Conservation (phyloP, 257 asterid genomes). For the Solanum chilense region DNA sequence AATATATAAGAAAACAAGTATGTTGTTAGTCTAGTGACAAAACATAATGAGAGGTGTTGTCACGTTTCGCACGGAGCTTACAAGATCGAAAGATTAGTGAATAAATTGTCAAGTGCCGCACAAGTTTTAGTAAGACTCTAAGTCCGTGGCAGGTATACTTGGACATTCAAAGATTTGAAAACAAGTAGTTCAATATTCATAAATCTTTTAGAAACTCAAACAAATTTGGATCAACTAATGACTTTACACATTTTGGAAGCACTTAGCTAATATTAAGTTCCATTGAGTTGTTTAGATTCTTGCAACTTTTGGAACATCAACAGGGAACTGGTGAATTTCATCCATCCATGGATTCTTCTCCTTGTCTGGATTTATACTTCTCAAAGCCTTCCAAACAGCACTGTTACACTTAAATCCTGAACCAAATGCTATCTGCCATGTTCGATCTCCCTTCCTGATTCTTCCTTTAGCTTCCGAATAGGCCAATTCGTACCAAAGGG, state of each 20-base stretch:
- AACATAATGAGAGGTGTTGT: background rate
- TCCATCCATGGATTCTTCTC: slow-evolving; percentile 33
- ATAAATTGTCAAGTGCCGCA: too few species aligned
- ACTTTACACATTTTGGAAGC: background rate
- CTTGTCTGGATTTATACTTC: slow-evolving; percentile 32
- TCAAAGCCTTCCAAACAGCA: slow-evolving; percentile 79
- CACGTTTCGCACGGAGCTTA: fast-evolving
- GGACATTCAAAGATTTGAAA: background rate
- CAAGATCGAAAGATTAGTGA: too few species aligned
- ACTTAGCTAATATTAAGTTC: background rate
- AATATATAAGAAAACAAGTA: too few species aligned
- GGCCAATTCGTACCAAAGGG: slow-evolving; percentile 71
- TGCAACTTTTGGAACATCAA: slow-evolving; percentile 24
- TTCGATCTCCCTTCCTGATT: slow-evolving; percentile 68
- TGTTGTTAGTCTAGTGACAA: background rate
- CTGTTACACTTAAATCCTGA: slow-evolving; percentile 85
- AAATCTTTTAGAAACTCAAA: background rate
- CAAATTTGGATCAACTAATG: background rate
- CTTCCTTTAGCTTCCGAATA: slow-evolving; percentile 71
- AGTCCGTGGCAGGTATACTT: background rate
- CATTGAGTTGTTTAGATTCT: background rate
- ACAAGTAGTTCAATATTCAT: background rate
- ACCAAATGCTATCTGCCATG: slow-evolving; percentile 87
- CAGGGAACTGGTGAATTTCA: slow-evolving; percentile 28
- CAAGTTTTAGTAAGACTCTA: too few species aligned